Evolutionary conservation across 768 basidiomycete species (phyloP).

Genomic region (Pleurotus giganteus): DNA sequence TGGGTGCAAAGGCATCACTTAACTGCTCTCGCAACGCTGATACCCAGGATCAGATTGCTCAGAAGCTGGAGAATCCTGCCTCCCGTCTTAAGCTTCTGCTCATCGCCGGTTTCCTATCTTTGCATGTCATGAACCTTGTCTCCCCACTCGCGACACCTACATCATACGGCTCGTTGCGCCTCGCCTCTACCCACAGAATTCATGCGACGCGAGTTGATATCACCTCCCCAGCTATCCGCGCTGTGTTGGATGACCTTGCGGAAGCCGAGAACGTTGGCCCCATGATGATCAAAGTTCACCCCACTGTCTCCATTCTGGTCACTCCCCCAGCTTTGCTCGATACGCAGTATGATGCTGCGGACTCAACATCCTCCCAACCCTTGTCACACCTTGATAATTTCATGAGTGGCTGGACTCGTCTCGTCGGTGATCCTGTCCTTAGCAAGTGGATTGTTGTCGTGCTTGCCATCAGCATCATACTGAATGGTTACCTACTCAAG

Average conservation of each 20-base stretch:
- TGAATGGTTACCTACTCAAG: slow-evolving; percentile 93
- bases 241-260: slow-evolving; percentile 58
- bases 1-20: slow-evolving; percentile 49
- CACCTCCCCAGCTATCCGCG: slow-evolving; percentile 54
- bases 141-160: slow-evolving; percentile 73
- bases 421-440: slow-evolving; percentile 92
- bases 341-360: slow-evolving; percentile 11
- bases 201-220: slow-evolving; percentile 67
- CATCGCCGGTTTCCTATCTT: slow-evolving; percentile 85
- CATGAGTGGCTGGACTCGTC: slow-evolving; percentile 85
- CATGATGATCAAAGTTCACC: slow-evolving; percentile 52
- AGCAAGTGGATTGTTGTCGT: slow-evolving; percentile 93
- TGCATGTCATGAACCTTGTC: slow-evolving; percentile 91
- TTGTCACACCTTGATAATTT: slow-evolving; percentile 61
- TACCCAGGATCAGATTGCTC: slow-evolving; percentile 26
- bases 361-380: slow-evolving; percentile 21
- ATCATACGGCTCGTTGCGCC: slow-evolving; percentile 14
- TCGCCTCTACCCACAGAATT: slow-evolving; percentile 27
- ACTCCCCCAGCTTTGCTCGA: slow-evolving; percentile 23
- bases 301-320: slow-evolving; percentile 57
- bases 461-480: slow-evolving; percentile 78
- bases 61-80: slow-evolving; percentile 74
- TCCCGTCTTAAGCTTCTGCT: slow-evolving; percentile 86
- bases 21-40: slow-evolving; percentile 4
- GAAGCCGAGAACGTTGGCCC: slow-evolving; percentile 23